phyloP scores from a whole-genome alignment of 2,329 filamentous ascomycete species.

The Trichoderma endophyticum region DNA sequence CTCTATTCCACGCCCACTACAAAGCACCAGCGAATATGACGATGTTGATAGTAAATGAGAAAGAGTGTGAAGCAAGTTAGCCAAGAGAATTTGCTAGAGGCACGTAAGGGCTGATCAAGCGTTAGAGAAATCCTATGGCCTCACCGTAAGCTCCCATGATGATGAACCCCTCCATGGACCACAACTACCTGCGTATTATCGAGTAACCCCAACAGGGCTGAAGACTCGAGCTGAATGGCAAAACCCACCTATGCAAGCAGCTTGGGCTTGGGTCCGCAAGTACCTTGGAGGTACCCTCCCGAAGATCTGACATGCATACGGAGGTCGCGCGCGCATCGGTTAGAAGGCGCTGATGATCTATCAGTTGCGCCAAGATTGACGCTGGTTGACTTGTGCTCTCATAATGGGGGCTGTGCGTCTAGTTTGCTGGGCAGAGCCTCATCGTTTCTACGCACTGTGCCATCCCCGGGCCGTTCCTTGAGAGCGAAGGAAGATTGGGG shows the following conservation, averaged over 20 bases:
- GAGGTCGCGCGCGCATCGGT: background rate
- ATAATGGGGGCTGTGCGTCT: conserved; percentile 2
- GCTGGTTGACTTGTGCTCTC: background rate
- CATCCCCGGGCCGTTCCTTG: conserved; percentile 8
- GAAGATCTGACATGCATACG: conserved; percentile 15
- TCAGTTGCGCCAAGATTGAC: background rate
- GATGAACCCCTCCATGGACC: background rate
- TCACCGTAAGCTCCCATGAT: background rate
- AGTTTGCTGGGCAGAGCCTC: background rate
- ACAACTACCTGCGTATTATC: background rate
- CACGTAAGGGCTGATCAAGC: too few species aligned
- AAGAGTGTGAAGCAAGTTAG: background rate
- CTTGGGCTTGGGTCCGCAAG: background rate
- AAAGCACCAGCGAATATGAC: background rate
- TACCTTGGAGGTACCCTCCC: conserved; percentile 1
- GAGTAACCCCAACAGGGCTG: background rate
- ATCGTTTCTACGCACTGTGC: conserved; percentile 9
- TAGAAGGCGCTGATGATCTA: background rate
- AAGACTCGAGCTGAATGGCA: background rate
- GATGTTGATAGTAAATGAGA: background rate
- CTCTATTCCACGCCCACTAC: background rate
- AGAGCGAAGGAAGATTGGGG: background rate
- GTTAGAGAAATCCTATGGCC: background rate
- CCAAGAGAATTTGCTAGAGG: background rate
- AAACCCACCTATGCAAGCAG: background rate